Evolutionary conservation across 257 asterid genomes (phyloP), one percentile per base, ranked within the genome.

Genomic region (Schizonepeta tenuifolia): DNA sequence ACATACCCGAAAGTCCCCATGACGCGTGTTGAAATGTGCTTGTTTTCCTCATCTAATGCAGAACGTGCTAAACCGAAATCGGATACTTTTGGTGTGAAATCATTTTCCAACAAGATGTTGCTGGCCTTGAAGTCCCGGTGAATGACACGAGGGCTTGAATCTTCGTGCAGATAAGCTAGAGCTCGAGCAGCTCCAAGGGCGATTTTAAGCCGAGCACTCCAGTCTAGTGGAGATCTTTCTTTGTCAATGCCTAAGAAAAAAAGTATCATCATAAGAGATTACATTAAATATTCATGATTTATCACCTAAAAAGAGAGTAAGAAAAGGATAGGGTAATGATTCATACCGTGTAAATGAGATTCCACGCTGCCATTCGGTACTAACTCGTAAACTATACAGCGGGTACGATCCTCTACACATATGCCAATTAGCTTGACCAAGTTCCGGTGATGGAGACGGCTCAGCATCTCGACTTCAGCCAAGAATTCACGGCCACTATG

Each of bases 1-100:
- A 94, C 97, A 24, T 91, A 93, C 99, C 97, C 98, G 24, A 94
- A 94, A 69, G 99, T 94, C 54, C 99, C 99, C 99, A 94, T 94
- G 64, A 94, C 98, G 24, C 94, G 97, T 6, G 99, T 94, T 5
- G 98, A 91, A 62, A 94, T 83, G 88, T 91, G 99, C 67, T 75
- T 81, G 83, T 86, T 83, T 12, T 78, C 91, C 77, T 86, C 99
- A 14, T 94, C 97, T 82, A 88, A 26, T 71, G 96, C 97, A 31
- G 90, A 72, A 2, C 99, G 86, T 18, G 99, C 98, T 73, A 94
- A 78, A 70, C 99, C 99, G 55, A 94, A 94, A 82, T 94, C 99
- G 0, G 99, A 89, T 41, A 94, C 97, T 82, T 92, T 92, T 10
- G 98, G 96, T 2, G 91, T 92, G 71, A 81, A 90, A 72, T 92